These are phyloP conservation scores for Xylogone sp. DNA, from an alignment of 2,329 filamentous ascomycete species.

Conservation along the genomic window DNA sequence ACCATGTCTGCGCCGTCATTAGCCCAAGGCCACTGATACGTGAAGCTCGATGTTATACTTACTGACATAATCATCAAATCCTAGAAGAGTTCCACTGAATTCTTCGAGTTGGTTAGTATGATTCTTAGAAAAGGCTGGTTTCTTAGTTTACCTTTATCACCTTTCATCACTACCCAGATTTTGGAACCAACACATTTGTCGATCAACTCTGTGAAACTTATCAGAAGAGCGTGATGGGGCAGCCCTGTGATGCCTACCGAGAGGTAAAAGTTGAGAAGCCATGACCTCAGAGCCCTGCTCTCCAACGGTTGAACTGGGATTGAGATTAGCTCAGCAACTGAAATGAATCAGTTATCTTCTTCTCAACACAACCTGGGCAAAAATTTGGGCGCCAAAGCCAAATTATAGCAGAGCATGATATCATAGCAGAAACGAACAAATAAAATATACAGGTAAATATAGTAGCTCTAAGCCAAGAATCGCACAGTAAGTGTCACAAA, in stretches of 20 bases:
- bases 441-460: too few relatives aligned
- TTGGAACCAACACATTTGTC: slow-evolving; percentile 97
- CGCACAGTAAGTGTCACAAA: too few relatives aligned
- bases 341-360: neutral
- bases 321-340: neutral
- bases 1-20: slow-evolving; percentile 76
- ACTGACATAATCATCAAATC: slow-evolving; percentile 99
- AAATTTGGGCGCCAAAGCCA: neutral
- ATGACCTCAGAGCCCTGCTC: slow-evolving; percentile 11
- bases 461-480: too few relatives aligned
- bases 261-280: slow-evolving; percentile 28
- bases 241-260: slow-evolving; percentile 15
- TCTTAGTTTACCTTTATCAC: slow-evolving; percentile 75
- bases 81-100: slow-evolving; percentile 89
- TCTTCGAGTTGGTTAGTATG: slow-evolving; percentile 49
- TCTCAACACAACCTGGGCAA: neutral
- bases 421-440: too few relatives aligned
- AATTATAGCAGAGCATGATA: too few relatives aligned
- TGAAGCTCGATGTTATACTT: slow-evolving; percentile 46
- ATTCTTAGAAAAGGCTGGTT: neutral
- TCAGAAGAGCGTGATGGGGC: slow-evolving; percentile 13
- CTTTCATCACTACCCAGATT: slow-evolving; percentile 99
- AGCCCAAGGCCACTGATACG: neutral
- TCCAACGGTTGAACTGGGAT: neutral
- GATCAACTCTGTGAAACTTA: slow-evolving; percentile 70